Percentiles rank a stretch among this genome's conserved stretches.
Conservation (phyloP, 73 alveolate species). For the Uronychia setigera region DNA sequence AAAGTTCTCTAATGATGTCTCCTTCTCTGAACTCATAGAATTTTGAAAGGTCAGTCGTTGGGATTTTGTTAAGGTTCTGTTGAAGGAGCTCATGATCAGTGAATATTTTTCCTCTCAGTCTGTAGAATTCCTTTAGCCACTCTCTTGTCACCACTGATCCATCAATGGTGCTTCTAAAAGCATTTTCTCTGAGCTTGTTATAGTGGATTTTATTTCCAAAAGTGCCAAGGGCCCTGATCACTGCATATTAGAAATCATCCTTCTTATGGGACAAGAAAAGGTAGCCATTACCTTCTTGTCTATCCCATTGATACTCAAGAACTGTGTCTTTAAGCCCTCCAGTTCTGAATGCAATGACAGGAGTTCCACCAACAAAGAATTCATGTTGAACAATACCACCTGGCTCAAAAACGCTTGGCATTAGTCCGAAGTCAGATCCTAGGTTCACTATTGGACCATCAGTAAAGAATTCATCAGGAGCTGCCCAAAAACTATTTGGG, state of each 20-base stretch:
- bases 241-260: conserved; percentile 89
- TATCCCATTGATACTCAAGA: conserved; percentile 82
- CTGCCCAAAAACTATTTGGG: conserved; percentile 98
- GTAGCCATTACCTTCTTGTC: conserved; percentile 94
- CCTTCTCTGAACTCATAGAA: background rate
- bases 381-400: conserved; percentile 99
- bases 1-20: background rate
- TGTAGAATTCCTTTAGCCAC: conserved; percentile 95
- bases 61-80: conserved; percentile 3
- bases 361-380: conserved; percentile 98
- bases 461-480: conserved; percentile 95
- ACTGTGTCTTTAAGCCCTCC: conserved; percentile 98
- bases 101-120: conserved; percentile 82
- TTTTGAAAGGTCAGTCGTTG: background rate
- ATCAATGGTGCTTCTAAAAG: conserved; percentile 92
- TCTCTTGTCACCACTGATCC: conserved; percentile 93
- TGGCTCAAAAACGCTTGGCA: conserved; percentile 99
- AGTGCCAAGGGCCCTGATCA: conserved; percentile 87
- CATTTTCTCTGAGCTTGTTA: conserved; percentile 86
- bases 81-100: conserved; percentile 63
- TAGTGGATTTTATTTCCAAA: conserved; percentile 79
- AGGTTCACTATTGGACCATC: conserved; percentile 96
- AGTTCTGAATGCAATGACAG: conserved; percentile 97
- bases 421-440: conserved; percentile 97
- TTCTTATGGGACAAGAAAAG: conserved; percentile 82